Conservation (phyloP, 768 basidiomycete genomes). For the Boletus tylopilopsis region DNA sequence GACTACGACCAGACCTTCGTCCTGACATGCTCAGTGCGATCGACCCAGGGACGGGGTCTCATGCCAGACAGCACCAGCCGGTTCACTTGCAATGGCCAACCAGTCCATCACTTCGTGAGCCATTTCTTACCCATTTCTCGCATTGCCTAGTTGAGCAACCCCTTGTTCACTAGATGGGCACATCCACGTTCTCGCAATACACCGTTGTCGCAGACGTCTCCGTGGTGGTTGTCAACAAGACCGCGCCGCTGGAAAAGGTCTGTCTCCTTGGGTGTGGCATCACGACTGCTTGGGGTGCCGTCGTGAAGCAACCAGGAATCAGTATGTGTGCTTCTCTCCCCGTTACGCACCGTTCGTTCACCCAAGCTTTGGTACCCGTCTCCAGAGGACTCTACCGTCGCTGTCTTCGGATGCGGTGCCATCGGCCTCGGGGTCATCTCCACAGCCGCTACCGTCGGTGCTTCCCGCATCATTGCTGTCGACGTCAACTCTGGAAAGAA, state of each 20-base stretch:
- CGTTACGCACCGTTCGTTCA: background rate
- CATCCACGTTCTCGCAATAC: slow-evolving; percentile 99
- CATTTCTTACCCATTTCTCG: background rate
- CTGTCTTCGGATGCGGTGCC: slow-evolving; percentile 94
- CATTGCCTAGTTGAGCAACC: background rate
- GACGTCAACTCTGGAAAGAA: slow-evolving; percentile 88
- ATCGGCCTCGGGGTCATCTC: slow-evolving; percentile 93
- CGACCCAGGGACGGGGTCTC: slow-evolving; percentile 89
- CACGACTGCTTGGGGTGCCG: slow-evolving; percentile 98
- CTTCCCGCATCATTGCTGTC: slow-evolving; percentile 86
- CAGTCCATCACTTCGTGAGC: slow-evolving; percentile 87
- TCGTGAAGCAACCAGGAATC: slow-evolving; percentile 85
- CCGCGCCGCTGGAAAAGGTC: slow-evolving; percentile 92
- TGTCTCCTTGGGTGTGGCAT: slow-evolving; percentile 96
- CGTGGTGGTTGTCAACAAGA: slow-evolving; percentile 82
- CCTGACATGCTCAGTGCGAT: slow-evolving; percentile 55
- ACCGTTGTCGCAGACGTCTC: slow-evolving; percentile 98
- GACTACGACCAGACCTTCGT: background rate
- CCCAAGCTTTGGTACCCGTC: background rate
- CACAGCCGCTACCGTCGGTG: slow-evolving; percentile 72
- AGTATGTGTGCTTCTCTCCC: slow-evolving; percentile 44
- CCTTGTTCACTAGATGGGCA: slow-evolving; percentile 77
- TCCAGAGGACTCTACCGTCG: slow-evolving; percentile 79
- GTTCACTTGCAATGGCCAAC: slow-evolving; percentile 86
- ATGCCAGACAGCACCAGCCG: slow-evolving; percentile 91